phyloP scores from a whole-genome alignment of 495 filamentous ascomycete species.

The Penicillium antarcticum region DNA sequence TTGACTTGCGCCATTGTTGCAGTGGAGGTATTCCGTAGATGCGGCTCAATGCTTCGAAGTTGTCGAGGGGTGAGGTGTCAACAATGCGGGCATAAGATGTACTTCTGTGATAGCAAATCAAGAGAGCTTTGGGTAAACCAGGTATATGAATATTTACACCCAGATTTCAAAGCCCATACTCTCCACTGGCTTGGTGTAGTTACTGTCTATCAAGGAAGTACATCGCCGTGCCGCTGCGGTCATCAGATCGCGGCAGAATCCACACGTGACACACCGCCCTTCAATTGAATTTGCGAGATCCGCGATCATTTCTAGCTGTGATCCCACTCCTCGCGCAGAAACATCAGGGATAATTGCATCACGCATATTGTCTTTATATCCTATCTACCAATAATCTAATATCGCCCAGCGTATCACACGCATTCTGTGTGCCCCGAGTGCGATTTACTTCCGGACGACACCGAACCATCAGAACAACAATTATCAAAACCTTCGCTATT shows the following conservation, averaged over 20 bases:
- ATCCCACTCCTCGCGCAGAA: neutral
- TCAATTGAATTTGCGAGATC: conserved; percentile 15
- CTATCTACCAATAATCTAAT: neutral
- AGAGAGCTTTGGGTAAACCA: neutral
- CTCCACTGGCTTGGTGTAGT: neutral
- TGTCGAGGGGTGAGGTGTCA: conserved; percentile 4
- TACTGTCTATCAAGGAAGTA: neutral
- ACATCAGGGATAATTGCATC: neutral
- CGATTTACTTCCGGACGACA: neutral
- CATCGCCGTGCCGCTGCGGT: conserved; percentile 10
- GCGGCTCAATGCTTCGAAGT: conserved; percentile 8
- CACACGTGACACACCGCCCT: conserved; percentile 26
- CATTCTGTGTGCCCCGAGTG: neutral
- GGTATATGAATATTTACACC: conserved; percentile 2
- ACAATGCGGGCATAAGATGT: neutral
- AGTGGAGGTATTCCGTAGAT: neutral
- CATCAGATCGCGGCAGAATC: conserved; percentile 18
- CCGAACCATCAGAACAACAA: neutral
- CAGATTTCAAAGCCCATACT: neutral
- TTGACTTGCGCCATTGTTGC: conserved; percentile 36
- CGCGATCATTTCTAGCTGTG: neutral
- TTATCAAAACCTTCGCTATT: neutral
- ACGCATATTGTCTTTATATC: neutral
- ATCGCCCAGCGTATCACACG: neutral
- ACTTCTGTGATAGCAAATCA: neutral